Evolutionary conservation across 2,329 filamentous ascomycete genomes (phyloP), one percentile per base, ranked within the genome.

Genomic region (Scedosporium dehoogii): DNA sequence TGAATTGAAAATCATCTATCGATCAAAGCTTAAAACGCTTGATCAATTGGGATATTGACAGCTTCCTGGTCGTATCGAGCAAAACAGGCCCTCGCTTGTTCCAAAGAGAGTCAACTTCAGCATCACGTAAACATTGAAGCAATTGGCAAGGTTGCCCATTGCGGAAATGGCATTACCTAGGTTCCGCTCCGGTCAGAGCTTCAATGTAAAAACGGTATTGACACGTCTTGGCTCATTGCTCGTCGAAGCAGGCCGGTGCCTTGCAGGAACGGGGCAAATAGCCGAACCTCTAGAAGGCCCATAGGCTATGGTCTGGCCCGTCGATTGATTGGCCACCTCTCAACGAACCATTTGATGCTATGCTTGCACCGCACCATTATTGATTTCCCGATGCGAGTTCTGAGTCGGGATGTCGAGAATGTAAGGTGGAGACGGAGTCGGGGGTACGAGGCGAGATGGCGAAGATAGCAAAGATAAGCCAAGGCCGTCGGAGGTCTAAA

Each of bases 191-290:
- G 44, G 18, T 48, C 44, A 48, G n/a, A n/a, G 12, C 23, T 12
- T 16, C 51, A 55, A 55, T 27, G 23, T n/a, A 29, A 55, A 55
- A 23, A 55, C 51, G 51, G 51, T 55, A 23, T 55, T 55, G 51
- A 55, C 51, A 55, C 51, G 51, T 55, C 51, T 55, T 55, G 51
- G 51, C 51, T 27, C 16, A 27, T 7, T 55, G 12, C 12, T 18
- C 51, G 4, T 27, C 27, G 51, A 14, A 23, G 51, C 12, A 27
- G 51, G 23, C 12, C 51, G 51, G 51, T 55, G 51, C 51, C 51
- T 55, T 55, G 51, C 51, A 55, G 51, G 51, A 55, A 55, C 51
- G 23, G 51, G 51, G 12, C 23, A 55, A 55, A 55, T 55, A 55
- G 51, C 51, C 51, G 51, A 55, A 27, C 44, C 51, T 55, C 51